Conservation (phyloP, 2,329 filamentous ascomycete genomes). For the Thelonectria discophora region DNA sequence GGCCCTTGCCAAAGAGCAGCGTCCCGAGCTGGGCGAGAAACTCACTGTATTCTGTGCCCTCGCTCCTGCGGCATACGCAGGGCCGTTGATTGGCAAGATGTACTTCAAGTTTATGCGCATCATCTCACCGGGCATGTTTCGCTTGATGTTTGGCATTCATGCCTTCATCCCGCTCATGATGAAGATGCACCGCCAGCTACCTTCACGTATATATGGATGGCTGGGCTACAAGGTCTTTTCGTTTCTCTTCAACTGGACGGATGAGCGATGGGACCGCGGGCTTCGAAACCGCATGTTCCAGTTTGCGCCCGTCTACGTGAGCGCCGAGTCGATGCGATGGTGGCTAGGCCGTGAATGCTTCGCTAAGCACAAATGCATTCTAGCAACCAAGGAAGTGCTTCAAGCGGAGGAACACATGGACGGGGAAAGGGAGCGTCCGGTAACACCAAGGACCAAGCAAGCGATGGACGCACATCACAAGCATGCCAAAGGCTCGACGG, state of each 20-base stretch:
- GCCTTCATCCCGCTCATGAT: conserved; percentile 96
- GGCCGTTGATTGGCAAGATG: conserved; percentile 83
- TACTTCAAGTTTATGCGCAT: conserved; percentile 93
- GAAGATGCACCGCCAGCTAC: conserved; percentile 75
- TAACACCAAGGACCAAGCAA: conserved; percentile 36
- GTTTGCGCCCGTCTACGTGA: conserved; percentile 91
- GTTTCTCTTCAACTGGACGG: conserved; percentile 89
- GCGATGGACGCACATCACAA: conserved; percentile 47
- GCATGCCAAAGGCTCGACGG: conserved; percentile 60
- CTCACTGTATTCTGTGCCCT: conserved; percentile 91
- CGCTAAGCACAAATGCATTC: conserved; percentile 80
- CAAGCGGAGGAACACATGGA: conserved; percentile 69
- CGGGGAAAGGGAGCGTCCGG: conserved; percentile 47
- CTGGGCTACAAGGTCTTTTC: conserved; percentile 90
- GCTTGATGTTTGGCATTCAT: conserved; percentile 88
- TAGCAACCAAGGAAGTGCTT: conserved; percentile 78
- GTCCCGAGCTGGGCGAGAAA: conserved; percentile 82
- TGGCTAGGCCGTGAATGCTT: conserved; percentile 93
- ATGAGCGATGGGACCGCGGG: conserved; percentile 83
- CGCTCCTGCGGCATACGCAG: conserved; percentile 89
- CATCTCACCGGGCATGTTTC: conserved; percentile 79
- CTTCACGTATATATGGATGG: conserved; percentile 75
- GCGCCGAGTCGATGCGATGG: conserved; percentile 91
- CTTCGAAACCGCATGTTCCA: conserved; percentile 87
- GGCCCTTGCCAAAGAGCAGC: conserved; percentile 87